Evolutionary conservation across 805 yeast genomes (phyloP).

Genomic region (Kluyveromyces aestuarii): DNA sequence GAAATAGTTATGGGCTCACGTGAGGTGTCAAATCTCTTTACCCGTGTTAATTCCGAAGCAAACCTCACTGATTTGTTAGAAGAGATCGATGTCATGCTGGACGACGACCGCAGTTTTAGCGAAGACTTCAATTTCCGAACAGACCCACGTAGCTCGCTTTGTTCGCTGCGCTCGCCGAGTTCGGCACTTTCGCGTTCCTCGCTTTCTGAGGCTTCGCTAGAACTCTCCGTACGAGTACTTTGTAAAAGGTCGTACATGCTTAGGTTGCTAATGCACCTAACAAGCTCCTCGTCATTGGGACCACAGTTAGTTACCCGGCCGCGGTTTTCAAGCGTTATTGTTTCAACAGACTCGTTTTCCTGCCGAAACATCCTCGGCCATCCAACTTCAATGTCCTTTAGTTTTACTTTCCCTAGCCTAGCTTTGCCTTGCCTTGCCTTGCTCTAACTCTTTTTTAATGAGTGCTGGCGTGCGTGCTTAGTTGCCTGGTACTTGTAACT

Average conservation of each 20-base stretch:
- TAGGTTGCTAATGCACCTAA: conserved; percentile 2
- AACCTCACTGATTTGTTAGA: conserved; percentile 51
- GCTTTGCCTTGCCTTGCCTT: no score
- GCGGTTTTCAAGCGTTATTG: conserved; percentile 2
- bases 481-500: no score
- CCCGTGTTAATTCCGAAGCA: conserved; percentile 49
- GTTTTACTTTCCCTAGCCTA: neutral
- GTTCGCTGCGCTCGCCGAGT: neutral
- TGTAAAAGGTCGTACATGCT: conserved; percentile 5
- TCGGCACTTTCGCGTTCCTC: neutral
- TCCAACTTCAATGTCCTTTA: neutral
- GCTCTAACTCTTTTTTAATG: no score
- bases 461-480: no score
- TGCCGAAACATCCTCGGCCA: conserved; percentile 1
- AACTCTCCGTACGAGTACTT: neutral
- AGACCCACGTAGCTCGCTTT: neutral
- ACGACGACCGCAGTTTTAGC: conserved; percentile 12
- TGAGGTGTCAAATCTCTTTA: conserved; percentile 53
- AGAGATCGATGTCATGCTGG: conserved; percentile 16
- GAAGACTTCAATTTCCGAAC: conserved; percentile 18
- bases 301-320: neutral
- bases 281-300: neutral
- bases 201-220: conserved; percentile 2
- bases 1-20: conserved; percentile 61
- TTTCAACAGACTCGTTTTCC: conserved; percentile 3